Base-by-base conservation (phyloP, 441 rosid species). In the Arabidopsis lyrata region DNA sequence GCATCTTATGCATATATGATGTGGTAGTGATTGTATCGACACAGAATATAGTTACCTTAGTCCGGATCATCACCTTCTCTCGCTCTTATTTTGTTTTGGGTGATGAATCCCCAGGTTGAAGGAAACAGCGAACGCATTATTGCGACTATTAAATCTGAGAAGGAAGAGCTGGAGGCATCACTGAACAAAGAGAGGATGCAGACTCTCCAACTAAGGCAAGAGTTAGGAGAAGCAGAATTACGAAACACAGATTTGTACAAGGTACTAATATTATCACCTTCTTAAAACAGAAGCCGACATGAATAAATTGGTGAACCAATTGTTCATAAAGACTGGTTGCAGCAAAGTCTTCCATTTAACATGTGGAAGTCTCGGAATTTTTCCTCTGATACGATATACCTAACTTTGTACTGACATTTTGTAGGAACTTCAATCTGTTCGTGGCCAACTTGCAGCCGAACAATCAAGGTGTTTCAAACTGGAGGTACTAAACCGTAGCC, bases 381-480 rank as follows among this genome's bases (percentile, higher is more conserved):
- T 35, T 7, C 47, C 24, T 63, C 54, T 56, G 71, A 36, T 52
- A 52, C 34, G 1, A 5, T 32, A 35, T 1, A 38, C 27, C 14
- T 44, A 35, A 69, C 56, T 34, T 52, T 27, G 22, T 27, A 14
- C 44, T 65, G 42, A 15, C 63, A 50, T 72, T 36, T n/a, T 65
- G 66, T 15, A 95, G 99, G 99, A 90, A 81, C 99, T 92, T 76
- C 99, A 95, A 78, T 90, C 97, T 24, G 90, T 87, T 41, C 97
- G 99, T 38, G 83, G 97, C 61, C 97, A 90, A 80, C 98, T 95
- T 78, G 98, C 96, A 32, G 82, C 93, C 2, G 99, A 95, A 81
- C 99, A 95, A 82, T 92, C 99, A 3, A 85, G 99, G 74, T 88
- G 98, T 81, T 95, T 95, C 83, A 92, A 95, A 88, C 81, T 95